phyloP scores from a whole-genome alignment of 225 moss, liverwort and hornwort genomes.

The Straminergon stramineum region DNA sequence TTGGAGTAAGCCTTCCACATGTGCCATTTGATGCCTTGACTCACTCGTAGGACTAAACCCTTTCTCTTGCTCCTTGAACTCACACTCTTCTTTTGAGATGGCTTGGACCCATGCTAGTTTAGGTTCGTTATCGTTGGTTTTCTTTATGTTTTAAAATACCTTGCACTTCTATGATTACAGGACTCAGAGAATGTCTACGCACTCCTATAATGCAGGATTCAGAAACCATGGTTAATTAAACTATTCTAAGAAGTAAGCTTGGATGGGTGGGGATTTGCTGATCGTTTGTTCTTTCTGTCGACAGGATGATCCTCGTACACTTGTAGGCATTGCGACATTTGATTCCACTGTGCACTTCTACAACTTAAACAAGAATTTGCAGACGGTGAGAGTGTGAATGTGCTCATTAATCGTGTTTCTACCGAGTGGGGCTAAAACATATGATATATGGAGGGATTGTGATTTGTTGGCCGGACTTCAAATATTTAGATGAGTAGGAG shows the following conservation, averaged over 20 bases:
- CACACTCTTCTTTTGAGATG: not conserved
- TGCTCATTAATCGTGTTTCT: not conserved
- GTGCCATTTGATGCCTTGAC: not conserved
- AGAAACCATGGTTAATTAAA: not conserved
- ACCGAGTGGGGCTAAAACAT: not conserved
- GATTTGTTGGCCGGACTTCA: not conserved
- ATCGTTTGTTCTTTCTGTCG: not conserved
- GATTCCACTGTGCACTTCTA: conserved; percentile 97
- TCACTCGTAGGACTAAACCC: not conserved
- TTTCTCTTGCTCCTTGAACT: not conserved
- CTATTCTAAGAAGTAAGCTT: not conserved
- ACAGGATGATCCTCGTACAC: conserved; percentile 86
- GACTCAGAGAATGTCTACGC: not conserved
- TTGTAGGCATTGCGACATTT: conserved; percentile 94
- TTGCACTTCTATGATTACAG: not conserved
- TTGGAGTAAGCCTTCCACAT: conserved; percentile 53
- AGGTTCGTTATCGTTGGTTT: not conserved
- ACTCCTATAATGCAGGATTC: not conserved
- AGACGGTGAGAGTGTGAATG: conserved; percentile 45
- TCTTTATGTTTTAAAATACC: not conserved
- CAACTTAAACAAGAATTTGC: conserved; percentile 82
- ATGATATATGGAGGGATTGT: not conserved
- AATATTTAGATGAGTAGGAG: not conserved
- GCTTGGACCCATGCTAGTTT: not conserved
- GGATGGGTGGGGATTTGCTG: not conserved